phyloP scores from a whole-genome alignment of 163 green algal genomes.

The Picocystis sp. region DNA sequence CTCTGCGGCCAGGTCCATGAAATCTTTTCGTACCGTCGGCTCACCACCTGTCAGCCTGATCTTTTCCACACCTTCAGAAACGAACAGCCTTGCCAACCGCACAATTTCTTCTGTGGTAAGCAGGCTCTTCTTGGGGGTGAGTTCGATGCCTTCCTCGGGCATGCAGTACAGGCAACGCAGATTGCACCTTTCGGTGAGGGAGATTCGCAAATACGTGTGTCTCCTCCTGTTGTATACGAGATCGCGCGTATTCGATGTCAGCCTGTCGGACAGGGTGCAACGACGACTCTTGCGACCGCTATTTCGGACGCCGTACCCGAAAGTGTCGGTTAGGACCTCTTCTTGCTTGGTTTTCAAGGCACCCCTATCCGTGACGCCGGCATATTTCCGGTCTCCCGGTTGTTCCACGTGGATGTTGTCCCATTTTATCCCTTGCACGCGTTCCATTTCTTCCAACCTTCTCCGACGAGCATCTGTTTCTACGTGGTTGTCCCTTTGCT shows the following conservation, averaged over 20 bases:
- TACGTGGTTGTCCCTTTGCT: too few relatives aligned
- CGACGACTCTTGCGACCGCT: too few relatives aligned
- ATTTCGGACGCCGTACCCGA: too few relatives aligned
- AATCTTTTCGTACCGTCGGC: slow-evolving; percentile 78
- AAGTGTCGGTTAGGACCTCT: too few relatives aligned
- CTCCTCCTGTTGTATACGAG: background rate
- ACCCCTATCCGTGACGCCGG: too few relatives aligned
- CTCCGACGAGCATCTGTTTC: too few relatives aligned
- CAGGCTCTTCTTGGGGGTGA: slow-evolving; percentile 51
- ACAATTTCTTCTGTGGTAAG: slow-evolving; percentile 38
- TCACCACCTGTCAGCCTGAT: slow-evolving; percentile 94
- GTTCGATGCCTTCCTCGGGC: slow-evolving; percentile 80
- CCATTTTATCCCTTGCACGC: too few relatives aligned
- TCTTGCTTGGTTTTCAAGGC: too few relatives aligned
- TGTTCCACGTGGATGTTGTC: too few relatives aligned
- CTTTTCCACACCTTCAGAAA: slow-evolving; percentile 71
- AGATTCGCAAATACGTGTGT: slow-evolving; percentile 94
- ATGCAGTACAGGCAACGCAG: slow-evolving; percentile 98
- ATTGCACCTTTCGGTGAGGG: slow-evolving; percentile 95
- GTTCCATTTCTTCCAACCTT: too few relatives aligned
- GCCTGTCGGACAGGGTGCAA: too few relatives aligned
- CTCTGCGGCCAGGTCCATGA: slow-evolving; percentile 45
- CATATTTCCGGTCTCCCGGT: too few relatives aligned
- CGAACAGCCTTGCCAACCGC: slow-evolving; percentile 62
- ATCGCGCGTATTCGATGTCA: background rate